phyloP scores from a whole-genome alignment of 306 rosid genomes.

The Benincasa hispida region DNA sequence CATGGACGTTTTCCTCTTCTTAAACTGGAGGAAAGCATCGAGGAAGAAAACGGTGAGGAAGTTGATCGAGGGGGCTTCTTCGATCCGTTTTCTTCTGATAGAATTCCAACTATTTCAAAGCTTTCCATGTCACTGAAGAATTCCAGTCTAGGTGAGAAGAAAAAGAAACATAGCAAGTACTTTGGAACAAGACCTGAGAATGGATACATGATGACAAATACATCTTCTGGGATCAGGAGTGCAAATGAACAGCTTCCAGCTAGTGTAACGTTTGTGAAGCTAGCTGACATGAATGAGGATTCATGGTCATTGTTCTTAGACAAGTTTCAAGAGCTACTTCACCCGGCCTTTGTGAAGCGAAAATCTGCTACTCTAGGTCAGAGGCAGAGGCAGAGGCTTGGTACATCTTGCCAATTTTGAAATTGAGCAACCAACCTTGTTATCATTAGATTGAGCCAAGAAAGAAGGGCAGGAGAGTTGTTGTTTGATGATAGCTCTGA shows the following conservation, averaged over 20 bases:
- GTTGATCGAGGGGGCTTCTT: conserved; percentile 29
- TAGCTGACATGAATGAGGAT: conserved; percentile 68
- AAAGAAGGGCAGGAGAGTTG: too few relatives aligned
- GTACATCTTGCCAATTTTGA: conserved; percentile 99
- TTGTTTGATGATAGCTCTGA: too few relatives aligned
- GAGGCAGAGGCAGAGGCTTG: conserved; percentile 93
- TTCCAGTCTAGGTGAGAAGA: conserved; percentile 46
- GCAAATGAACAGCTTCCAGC: conserved; percentile 91
- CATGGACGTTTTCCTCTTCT: conserved; percentile 43
- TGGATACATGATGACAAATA: conserved; percentile 27
- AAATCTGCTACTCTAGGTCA: conserved; percentile 57
- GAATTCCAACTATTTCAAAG: conserved; percentile 30
- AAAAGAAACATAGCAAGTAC: conserved; percentile 24
- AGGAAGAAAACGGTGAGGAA: conserved; percentile 54
- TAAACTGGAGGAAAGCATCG: conserved; percentile 70
- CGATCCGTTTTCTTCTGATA: conserved; percentile 17
- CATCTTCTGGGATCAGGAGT: conserved; percentile 78
- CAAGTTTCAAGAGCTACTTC: conserved; percentile 61
- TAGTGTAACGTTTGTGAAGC: conserved; percentile 63
- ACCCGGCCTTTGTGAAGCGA: conserved; percentile 66
- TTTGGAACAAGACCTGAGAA: conserved; percentile 38
- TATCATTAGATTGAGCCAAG: not conserved
- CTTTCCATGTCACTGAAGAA: conserved; percentile 53
- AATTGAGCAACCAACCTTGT: not conserved
- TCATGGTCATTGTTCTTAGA: conserved; percentile 66